Conservation (phyloP, 768 basidiomycete genomes). For the Trametes cubensis region DNA sequence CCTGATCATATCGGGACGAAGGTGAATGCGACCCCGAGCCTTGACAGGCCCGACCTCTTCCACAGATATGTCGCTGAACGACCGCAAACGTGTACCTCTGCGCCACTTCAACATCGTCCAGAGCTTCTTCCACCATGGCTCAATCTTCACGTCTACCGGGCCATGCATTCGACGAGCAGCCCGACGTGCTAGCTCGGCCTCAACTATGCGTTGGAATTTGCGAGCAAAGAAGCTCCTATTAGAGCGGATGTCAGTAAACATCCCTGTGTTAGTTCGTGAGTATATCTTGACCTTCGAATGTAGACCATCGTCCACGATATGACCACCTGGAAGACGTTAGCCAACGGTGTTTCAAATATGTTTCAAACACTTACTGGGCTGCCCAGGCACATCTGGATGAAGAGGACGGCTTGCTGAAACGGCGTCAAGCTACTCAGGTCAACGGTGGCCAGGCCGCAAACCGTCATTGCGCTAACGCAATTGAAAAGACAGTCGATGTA, state of each 20-base stretch:
- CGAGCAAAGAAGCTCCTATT: slow-evolving; percentile 70
- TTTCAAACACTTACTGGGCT: slow-evolving; percentile 58
- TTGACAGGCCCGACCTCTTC: slow-evolving; percentile 14
- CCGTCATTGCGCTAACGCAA: slow-evolving; percentile 76
- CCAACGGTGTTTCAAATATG: slow-evolving; percentile 33
- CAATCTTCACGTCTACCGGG: slow-evolving; percentile 28
- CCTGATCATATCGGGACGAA: slow-evolving; percentile 77
- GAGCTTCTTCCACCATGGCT: slow-evolving; percentile 29
- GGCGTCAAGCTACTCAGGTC: slow-evolving; percentile 68
- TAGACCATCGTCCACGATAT: slow-evolving; percentile 87
- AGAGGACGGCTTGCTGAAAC: slow-evolving; percentile 71
- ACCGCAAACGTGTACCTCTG: slow-evolving; percentile 12
- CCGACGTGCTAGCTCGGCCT: slow-evolving; percentile 40
- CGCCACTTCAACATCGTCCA: slow-evolving; percentile 11
- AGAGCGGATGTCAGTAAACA: not conserved
- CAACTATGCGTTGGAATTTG: slow-evolving; percentile 65
- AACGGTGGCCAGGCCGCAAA: slow-evolving; percentile 74
- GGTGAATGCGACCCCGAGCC: slow-evolving; percentile 15
- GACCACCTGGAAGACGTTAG: slow-evolving; percentile 50
- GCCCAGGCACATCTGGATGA: slow-evolving; percentile 78
- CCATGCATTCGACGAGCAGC: slow-evolving; percentile 18
- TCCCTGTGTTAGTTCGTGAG: not conserved
- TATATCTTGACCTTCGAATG: slow-evolving; percentile 59
- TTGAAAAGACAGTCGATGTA: slow-evolving; percentile 82
- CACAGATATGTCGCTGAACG: slow-evolving; percentile 17